Evolutionary conservation across 257 asterid species (phyloP), one percentile per base, ranked within the genome.

Genomic region (Solanum ossicruentum): DNA sequence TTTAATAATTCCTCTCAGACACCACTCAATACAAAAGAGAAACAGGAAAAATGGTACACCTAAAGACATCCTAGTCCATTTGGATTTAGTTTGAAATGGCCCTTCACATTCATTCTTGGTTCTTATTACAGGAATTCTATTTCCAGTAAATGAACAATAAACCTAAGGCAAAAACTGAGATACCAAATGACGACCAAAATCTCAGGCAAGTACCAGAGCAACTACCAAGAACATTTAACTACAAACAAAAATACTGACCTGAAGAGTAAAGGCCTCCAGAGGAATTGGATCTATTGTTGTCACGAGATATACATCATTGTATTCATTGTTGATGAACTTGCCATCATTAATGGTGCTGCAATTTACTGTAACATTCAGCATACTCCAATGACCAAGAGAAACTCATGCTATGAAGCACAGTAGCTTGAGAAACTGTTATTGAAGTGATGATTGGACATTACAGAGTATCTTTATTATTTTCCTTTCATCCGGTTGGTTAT

Each of bases 201-300:
- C 82, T 51, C 63, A 26, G 45, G 63, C 10, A 77, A 77, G 80
- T 45, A 12, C 3, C 26, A 15, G 63, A 51, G 63, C 82, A 77
- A 77, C 63, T 2, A 49, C 61, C 61, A 1, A 51, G 26, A 51
- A 49, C 21, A 23, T 49, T 51, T 77, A 77, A 77, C 63, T 9
- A 15, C 10, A 77, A 28, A 69, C 47, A 85, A 84, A 88, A 49
- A 71, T 85, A 58, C 91, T 85, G 12, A 95, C 99, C 99, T 97
- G 98, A 89, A 97, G 97, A 55, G 96, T 95, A 81, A 95, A 97
- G 83, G 99, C 99, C 89, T 95, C 96, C 93, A 97, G 81, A 11
- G 99, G 99, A 88, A 97, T 95, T 58, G 98, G 98, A 90, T 91
- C 93, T 87, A 88, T 72, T 67, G 94, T 93, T 3, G 99, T 95